Evolutionary conservation across 768 basidiomycete genomes (phyloP), one percentile per base, ranked within the genome.

Genomic region (Floccularia luteovirens): DNA sequence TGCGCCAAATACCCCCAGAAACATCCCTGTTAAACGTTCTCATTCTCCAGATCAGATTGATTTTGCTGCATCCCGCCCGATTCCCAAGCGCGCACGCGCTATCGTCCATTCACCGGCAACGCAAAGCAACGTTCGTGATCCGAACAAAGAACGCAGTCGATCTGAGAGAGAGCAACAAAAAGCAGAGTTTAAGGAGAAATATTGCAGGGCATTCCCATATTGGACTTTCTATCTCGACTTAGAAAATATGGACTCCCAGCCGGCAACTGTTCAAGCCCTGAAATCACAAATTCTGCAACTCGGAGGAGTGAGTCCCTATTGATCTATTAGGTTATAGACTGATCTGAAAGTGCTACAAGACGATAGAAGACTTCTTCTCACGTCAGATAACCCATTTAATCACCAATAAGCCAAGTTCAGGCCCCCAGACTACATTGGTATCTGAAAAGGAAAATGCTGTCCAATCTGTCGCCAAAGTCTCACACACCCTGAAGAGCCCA

Each of bases 181-280:
- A 46, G 64, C 67, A 3, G 83, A 88, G 49, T 98, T 90, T 66
- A 77, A 75, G 52, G 62, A 76, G 35, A 96, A 91, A 66, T 97
- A 91, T 60, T 74, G 72, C 40, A 76, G 77, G 38, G 87, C 86
- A 16, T 96, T 98, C 63, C 90, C 90, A 2, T 63, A 60, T 19
- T 90, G 83, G 69, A 75, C 69, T 13, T 94, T 98, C 60, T 84
- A 90, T 60, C 84, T 97, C 55, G 91, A 96, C 54, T 55, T 63
- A 24, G 61, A 76, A 35, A 64, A 60, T 42, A 59, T 79, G 43
- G 72, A 76, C 49, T 51, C 61, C 30, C 64, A 58, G 5, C 43
- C 45, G 34, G 48, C 44, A 19, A 44, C 63, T 22, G 61, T 66
- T 36, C 63, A 70, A 25, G 51, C 48, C 19, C 61, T 90, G 25